Conservation (phyloP, 2,329 filamentous ascomycete genomes). For the Ascocoryne sarcoides region DNA sequence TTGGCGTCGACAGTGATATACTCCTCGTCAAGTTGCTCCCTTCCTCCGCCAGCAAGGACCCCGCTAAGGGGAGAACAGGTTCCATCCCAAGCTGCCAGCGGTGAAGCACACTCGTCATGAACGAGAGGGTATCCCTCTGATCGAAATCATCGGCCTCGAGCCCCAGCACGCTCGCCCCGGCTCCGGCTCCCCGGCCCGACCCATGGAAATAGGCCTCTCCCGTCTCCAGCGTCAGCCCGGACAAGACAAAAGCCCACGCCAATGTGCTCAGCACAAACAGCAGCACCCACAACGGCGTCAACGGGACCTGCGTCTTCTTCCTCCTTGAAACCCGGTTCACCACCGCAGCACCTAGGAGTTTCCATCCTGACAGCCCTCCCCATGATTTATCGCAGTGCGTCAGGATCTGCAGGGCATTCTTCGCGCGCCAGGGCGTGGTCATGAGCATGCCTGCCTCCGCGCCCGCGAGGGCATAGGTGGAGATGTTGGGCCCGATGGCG, state of each 20-base stretch:
- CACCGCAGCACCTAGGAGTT: too few relatives aligned
- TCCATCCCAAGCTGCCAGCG: neutral
- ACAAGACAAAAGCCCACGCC: neutral
- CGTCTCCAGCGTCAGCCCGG: slow-evolving; percentile 3
- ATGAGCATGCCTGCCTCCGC: slow-evolving; percentile 4
- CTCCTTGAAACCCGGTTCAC: neutral
- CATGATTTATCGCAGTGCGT: slow-evolving; percentile 2
- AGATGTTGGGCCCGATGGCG: slow-evolving; percentile 3
- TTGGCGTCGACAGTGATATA: neutral
- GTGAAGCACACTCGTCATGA: neutral
- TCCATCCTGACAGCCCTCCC: slow-evolving; percentile 1
- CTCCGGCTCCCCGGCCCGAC: too few relatives aligned
- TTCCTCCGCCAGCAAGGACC: neutral
- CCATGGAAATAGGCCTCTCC: neutral
- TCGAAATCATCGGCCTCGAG: neutral
- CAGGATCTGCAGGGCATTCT: slow-evolving; percentile 1
- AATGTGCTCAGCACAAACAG: slow-evolving; percentile 1
- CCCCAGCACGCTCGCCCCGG: neutral
- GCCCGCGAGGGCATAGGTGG: slow-evolving; percentile 2
- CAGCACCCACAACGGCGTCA: neutral
- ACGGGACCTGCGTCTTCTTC: too few relatives aligned
- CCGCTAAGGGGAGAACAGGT: neutral
- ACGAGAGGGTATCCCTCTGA: neutral
- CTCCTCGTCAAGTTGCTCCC: neutral
- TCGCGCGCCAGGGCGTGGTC: neutral